Base-by-base conservation (phyloP, 257 asterid genomes). In the Knoxia roxburghii region DNA sequence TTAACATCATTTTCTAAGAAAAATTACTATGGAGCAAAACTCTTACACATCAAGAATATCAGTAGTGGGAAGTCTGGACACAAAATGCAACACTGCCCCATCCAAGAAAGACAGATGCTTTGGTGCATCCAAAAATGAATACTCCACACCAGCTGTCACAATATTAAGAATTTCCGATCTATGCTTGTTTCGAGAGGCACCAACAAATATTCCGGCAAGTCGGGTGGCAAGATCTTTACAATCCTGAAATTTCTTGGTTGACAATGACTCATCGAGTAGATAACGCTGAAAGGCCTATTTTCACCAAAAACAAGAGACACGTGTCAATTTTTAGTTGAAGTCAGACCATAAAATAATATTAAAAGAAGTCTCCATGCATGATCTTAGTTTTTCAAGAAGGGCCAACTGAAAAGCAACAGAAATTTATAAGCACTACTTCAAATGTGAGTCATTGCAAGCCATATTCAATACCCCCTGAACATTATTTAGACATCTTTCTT, bases 1-100 rank as follows among this genome's bases (percentile, higher is more conserved):
- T 26, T 21, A 0, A 46, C 27, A 64, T 32, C 68, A 29, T 45
- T 14, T 30, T 29, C 5, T 15, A 48, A 53, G 35, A 60, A 8
- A 72, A 14, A 35, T 68, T 35, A 30, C 58, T 24, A 48, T 35
- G 64, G 70, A 68, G 71, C 4, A 35, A 59, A 74, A 73, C 59
- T 76, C 97, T 83, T 88, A 94, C 99, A 88, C 76, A 66, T 85
- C 95, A 72, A 81, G 80, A 71, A 90, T 79, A 83, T 90, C 99
- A 14, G 90, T 66, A 26, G 79, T 77, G 56, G 95, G 95, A 81
- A 94, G 99, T 71, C 83, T 94, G 76, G 97, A 76, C 64, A 85
- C 86, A 73, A 94, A 94, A 76, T 80, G 92, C 75, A 88, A 86
- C 81, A 94, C 79, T 21, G 82, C 88, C 62, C 89, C 84, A 72